Conservation (phyloP, 208 protist species). For the Leptomonas pyrrhocoris region DNA sequence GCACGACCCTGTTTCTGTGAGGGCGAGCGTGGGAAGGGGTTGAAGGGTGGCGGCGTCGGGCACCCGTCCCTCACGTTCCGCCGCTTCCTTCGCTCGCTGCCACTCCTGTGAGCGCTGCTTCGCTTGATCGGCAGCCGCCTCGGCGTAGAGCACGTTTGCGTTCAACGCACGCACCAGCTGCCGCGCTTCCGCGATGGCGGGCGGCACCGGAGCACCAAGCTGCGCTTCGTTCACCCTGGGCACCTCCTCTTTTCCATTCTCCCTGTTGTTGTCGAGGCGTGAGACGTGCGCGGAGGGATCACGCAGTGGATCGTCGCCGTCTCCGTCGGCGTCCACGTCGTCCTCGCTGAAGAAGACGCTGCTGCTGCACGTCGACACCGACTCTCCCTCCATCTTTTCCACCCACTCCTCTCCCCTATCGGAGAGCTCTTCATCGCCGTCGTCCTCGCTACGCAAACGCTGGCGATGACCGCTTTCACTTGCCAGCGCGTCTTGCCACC, state of each 20-base stretch:
- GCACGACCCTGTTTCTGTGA: conserved; percentile 3
- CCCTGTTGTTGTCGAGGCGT: conserved; percentile 1
- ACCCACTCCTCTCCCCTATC: conserved; percentile 21
- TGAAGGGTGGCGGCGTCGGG: neutral
- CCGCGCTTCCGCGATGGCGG: conserved; percentile 7
- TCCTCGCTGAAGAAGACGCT: conserved; percentile 36
- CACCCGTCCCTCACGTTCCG: neutral
- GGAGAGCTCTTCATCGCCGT: conserved; percentile 7
- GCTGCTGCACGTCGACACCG: conserved; percentile 51
- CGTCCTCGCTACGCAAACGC: neutral
- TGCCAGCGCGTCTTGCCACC: neutral
- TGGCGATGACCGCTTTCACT: neutral
- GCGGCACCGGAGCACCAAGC: neutral
- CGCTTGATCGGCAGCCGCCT: conserved; percentile 19
- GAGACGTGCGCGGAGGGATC: neutral
- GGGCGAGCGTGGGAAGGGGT: neutral
- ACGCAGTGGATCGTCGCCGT: neutral
- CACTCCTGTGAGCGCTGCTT: neutral
- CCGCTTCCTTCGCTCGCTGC: neutral
- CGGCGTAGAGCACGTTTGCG: conserved; percentile 21
- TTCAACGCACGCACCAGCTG: conserved; percentile 6
- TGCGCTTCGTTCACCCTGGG: neutral
- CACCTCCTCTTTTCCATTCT: neutral
- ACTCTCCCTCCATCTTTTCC: conserved; percentile 46
- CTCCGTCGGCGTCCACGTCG: neutral